Evolutionary conservation across 768 basidiomycete genomes (phyloP), one percentile per base, ranked within the genome.

Genomic region (Mrakia blollopis): DNA sequence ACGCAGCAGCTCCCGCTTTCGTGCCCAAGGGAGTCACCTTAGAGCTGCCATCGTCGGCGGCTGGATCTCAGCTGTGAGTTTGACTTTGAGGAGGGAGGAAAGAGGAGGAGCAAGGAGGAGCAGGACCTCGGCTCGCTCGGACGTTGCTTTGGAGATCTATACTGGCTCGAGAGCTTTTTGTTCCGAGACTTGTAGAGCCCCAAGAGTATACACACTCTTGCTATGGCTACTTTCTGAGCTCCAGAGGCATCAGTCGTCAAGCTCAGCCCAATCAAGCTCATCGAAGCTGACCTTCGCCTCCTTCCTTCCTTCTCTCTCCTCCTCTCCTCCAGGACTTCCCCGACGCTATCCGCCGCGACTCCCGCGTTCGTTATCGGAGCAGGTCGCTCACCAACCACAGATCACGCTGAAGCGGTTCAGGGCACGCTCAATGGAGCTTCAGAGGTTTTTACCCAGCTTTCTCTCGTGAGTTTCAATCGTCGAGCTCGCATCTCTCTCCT

Each of bases 391-490:
- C 52, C 70, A 32, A 54, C 76, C 3, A 37, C 44, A 0, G 25
- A 50, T 8, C 30, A 47, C 11, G 44, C 44, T 16, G 52, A 63
- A 30, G 21, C 35, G 2, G 54, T 32, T 13, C 54, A 44, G 44
- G 63, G 61, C 1, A 11, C 50, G 30, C 61, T 60, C 23, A 73
- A 57, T n/a, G 47, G 71, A n/a, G 44, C 72, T 0, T 37, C 72
- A 41, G 76, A 77, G 30, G 70, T 30, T 1, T 77, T 73, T 52
- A 63, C 76, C n/a, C 71, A 73, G 54, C 72, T 77, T 7, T 77
- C 76, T 7, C 72, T 77, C 11, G 76, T 77, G 35, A 72, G 76
- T 44, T 37, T 77, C 25, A 72, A 72, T 44, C 44, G 21, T 50
- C 61, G n/a, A 63, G 50, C 28, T 30, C 60, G 44, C 44, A 30